Percentiles rank a stretch among this genome's conserved stretches.
phyloP scores from a whole-genome alignment of 2,329 filamentous ascomycete species.

The Pseudogymnoascus verrucosus region DNA sequence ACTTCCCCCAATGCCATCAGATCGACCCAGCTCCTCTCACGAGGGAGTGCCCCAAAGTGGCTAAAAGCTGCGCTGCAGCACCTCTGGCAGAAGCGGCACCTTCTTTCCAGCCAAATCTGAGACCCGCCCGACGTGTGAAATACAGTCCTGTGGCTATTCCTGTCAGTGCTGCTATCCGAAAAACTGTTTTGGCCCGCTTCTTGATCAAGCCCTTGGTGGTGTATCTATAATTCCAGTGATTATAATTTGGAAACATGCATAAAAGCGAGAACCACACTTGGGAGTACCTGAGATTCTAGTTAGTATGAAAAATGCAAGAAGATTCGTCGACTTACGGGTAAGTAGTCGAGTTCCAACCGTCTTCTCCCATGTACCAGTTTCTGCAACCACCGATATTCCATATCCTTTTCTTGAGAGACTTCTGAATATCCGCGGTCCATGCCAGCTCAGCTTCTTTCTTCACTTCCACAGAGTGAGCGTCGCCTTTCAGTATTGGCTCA shows the following conservation, averaged over 20 bases:
- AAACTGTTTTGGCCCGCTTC: conserved; percentile 17
- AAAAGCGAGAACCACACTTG: conserved; percentile 43
- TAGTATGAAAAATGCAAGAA: conserved; percentile 11
- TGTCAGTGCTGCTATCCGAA: neutral
- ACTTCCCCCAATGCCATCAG: neutral
- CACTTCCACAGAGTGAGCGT: conserved; percentile 38
- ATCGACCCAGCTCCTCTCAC: neutral
- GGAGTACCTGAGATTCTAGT: conserved; percentile 31
- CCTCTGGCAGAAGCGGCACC: neutral
- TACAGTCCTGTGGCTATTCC: neutral
- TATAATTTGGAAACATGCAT: conserved; percentile 45
- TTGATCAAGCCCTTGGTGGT: conserved; percentile 39
- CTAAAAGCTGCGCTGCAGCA: neutral
- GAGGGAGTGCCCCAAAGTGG: neutral
- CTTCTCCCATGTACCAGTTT: conserved; percentile 40
- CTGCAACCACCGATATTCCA: conserved; percentile 39
- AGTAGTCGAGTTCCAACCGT: conserved; percentile 41
- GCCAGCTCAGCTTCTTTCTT: conserved; percentile 39
- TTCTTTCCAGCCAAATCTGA: neutral
- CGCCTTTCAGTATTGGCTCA: conserved; percentile 39
- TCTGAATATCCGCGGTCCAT: conserved; percentile 41
- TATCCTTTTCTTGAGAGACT: conserved; percentile 36
- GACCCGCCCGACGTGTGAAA: neutral
- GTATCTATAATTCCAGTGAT: conserved; percentile 44
- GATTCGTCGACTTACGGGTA: conserved; percentile 34